phyloP scores from a whole-genome alignment of 768 basidiomycete genomes.

The Hydnomerulius pinastri region DNA sequence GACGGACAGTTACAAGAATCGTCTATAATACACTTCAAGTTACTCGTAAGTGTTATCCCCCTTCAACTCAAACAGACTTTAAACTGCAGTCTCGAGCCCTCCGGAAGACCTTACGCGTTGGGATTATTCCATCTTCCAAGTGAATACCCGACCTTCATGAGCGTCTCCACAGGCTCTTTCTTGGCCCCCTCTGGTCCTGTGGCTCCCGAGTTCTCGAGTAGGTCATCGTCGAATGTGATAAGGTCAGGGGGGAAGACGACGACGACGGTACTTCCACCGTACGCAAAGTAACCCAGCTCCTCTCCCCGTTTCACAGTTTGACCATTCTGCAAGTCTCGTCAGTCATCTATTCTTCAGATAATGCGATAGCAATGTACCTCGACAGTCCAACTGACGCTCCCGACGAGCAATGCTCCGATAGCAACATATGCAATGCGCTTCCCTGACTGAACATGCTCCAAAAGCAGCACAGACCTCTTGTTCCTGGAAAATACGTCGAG shows the following conservation, averaged over 20 bases:
- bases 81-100: not conserved
- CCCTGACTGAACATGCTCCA: conserved; percentile 48
- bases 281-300: conserved; percentile 67
- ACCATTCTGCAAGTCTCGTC: conserved; percentile 35
- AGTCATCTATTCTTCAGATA: not conserved
- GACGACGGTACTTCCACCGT: conserved; percentile 77
- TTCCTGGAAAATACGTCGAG: conserved; percentile 71
- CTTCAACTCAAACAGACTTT: not conserved
- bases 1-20: no score
- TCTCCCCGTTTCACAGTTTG: conserved; percentile 61
- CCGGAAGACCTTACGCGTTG: not conserved
- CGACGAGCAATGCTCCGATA: conserved; percentile 81
- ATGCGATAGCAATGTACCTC: conserved; percentile 13
- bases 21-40: not conserved
- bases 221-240: conserved; percentile 62
- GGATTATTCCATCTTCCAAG: conserved; percentile 23
- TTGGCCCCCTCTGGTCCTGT: not conserved
- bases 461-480: conserved; percentile 54
- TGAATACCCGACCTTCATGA: conserved; percentile 50
- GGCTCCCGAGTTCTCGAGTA: conserved; percentile 52
- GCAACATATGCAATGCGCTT: conserved; percentile 67
- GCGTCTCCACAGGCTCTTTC: conserved; percentile 56
- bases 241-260: conserved; percentile 57
- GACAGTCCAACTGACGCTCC: conserved; percentile 67
- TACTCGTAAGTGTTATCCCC: not conserved